Percentiles rank a stretch among this genome's conserved stretches.
Conservation (phyloP, 140 eudicot genomes). For the Oenanthe javanica region DNA sequence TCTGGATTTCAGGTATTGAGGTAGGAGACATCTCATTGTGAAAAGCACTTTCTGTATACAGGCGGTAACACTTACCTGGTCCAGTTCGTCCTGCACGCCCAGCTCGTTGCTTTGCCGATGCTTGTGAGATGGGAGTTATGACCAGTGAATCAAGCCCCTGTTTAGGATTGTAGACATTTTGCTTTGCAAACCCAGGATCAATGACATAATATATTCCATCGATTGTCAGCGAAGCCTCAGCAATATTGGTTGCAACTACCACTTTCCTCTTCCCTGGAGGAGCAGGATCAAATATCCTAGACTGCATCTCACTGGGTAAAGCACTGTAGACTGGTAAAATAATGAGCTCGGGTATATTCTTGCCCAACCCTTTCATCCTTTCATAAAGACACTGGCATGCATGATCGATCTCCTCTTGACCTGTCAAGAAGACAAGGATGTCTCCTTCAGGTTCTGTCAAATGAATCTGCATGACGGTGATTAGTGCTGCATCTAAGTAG, state of each 20-base stretch:
- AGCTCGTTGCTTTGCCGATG: constrained; percentile 62
- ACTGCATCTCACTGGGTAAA: constrained; percentile 60
- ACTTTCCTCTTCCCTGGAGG: constrained; percentile 40
- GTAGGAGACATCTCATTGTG: constrained; percentile 62
- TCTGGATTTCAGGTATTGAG: constrained; percentile 55
- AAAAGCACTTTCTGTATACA: constrained; percentile 61
- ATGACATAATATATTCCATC: constrained; percentile 62
- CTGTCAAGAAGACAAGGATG: constrained; percentile 55
- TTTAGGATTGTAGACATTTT: constrained; percentile 43
- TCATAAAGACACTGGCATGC: constrained; percentile 54
- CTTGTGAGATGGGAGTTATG: constrained; percentile 63
- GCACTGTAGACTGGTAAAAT: constrained; percentile 63
- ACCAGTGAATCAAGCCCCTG: constrained; percentile 57
- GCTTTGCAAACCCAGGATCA: constrained; percentile 69
- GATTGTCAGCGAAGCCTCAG: constrained; percentile 62
- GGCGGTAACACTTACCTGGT: constrained; percentile 64
- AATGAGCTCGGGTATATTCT: constrained; percentile 44
- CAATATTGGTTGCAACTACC: constrained; percentile 53
- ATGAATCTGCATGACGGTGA: constrained; percentile 84
- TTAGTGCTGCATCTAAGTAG: constrained; percentile 76
- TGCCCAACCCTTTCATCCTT: constrained; percentile 49
- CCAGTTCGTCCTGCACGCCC: constrained; percentile 73
- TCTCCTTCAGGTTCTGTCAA: constrained; percentile 96
- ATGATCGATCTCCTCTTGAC: constrained; percentile 64
- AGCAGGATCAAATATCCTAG: constrained; percentile 82